Evolutionary conservation across 2,329 filamentous ascomycete species (phyloP), one percentile per base, ranked within the genome.

Genomic region (Pseudogymnoascus pannorum): DNA sequence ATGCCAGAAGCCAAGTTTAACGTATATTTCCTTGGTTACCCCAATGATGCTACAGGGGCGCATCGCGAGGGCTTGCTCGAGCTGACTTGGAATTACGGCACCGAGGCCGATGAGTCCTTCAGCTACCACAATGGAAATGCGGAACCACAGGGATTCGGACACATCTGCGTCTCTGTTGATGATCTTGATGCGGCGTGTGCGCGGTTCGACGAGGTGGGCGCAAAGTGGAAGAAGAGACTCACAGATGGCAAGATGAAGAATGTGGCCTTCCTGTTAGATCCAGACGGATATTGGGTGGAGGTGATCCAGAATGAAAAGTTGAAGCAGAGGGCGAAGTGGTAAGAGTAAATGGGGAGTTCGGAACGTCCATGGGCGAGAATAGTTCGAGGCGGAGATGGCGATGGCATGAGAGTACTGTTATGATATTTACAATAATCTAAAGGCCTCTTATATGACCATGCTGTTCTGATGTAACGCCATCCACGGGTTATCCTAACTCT

Each of bases 181-280:
- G 85, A 94, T 71, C 72, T 97, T 22, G 86, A 92, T 51, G 87
- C 87, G 4, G 91, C 92, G 2, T 96, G 92, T 75, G 77, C 86
- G 70, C 84, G 92, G 9, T 91, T 96, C 68, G 93, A 97, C 73
- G 83, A 85, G 61, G 78, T 90, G 71, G 83, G 87, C 6, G 88
- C 92, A 62, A 86, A 82, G 75, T 97, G 91, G 89, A 95, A 96
- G 85, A 97, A 97, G 85, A 81, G 89, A 64, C 80, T 96, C 64
- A 94, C 90, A 1, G 92, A 97, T 64, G 92, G 92, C 2, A 79
- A 82, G 59, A 96, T 96, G 92, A 92, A 89, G 81, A 90, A 94
- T 66, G 86, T 97, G 60, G 92, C 92, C 0, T 97, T 97, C 72
- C 76, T 97, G 38, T 78, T 96, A 59, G 92, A 92, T 68, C 91